A percentile compares a stretch with the other conserved stretches of the same genome.
Evolutionary conservation across 2,329 filamentous ascomycete species (phyloP).

Genomic region (Geosmithia morbida): DNA sequence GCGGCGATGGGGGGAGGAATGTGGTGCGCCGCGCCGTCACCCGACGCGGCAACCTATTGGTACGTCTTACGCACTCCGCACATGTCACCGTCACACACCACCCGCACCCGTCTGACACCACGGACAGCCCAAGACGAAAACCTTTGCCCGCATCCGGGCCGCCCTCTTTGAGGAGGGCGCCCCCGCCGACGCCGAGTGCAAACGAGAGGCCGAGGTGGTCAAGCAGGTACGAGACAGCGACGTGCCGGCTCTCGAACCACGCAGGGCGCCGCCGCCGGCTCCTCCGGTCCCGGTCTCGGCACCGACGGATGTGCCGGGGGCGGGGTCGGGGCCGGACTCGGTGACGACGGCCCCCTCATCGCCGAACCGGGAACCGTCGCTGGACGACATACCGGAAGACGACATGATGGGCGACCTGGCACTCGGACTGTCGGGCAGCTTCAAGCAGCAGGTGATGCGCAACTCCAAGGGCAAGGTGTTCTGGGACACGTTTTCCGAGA

Average conservation of each 20-base stretch:
- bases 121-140: constrained; percentile 80
- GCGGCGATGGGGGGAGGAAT: constrained; percentile 42
- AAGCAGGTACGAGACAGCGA: constrained; percentile 90
- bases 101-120: no score
- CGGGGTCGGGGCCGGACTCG: constrained; percentile 19
- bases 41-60: constrained; percentile 74
- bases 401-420: constrained; percentile 45
- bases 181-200: constrained; percentile 76
- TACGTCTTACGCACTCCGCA: constrained; percentile 28
- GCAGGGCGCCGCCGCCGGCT: constrained; percentile 9
- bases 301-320: constrained; percentile 24
- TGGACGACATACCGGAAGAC: constrained; percentile 53
- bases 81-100: background rate
- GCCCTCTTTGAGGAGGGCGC: constrained; percentile 78
- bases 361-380: constrained; percentile 45
- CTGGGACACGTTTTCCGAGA: constrained; percentile 69
- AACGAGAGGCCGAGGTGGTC: constrained; percentile 88
- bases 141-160: constrained; percentile 83
- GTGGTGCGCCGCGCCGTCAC: constrained; percentile 77
- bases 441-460: constrained; percentile 59
- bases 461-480: constrained; percentile 55
- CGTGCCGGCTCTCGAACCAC: constrained; percentile 38
- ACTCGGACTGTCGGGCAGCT: constrained; percentile 43
- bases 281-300: constrained; percentile 10
- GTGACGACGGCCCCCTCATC: constrained; percentile 47